These are phyloP conservation scores for Dimocarpus longan DNA, from an alignment of 345 rosid genomes.

Conservation along the genomic window DNA sequence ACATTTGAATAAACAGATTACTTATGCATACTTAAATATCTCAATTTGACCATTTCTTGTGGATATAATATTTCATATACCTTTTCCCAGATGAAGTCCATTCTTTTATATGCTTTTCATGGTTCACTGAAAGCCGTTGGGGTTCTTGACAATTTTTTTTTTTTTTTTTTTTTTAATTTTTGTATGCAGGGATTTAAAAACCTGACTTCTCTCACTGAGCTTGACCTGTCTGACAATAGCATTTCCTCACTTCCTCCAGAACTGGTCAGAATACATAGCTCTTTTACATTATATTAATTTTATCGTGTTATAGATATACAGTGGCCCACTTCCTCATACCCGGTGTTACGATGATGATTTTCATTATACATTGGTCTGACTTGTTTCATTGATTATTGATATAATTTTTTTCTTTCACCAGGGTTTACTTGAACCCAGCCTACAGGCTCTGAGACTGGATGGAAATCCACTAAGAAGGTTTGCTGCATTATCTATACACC, in stretches of 20 bases:
- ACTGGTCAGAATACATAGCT: conserved; percentile 46
- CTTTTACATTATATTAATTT: not conserved
- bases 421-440: conserved; percentile 84
- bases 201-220: conserved; percentile 68
- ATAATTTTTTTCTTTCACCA: conserved; percentile 26
- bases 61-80: not conserved
- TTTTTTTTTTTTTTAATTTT: conserved; percentile 12
- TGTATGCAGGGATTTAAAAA: conserved; percentile 63
- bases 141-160: conserved; percentile 5
- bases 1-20: not conserved
- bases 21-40: not conserved
- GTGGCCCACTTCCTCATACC: not conserved
- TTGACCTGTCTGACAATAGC: conserved; percentile 85
- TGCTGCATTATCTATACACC: not conserved
- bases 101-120: not conserved
- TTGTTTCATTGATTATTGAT: not conserved
- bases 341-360: not conserved
- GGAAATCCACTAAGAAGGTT: conserved; percentile 95
- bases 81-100: not conserved
- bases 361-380: not conserved
- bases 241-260: conserved; percentile 78
- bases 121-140: not conserved
- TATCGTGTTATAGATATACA: not conserved
- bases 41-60: not conserved
- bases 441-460: conserved; percentile 78